Conservation (phyloP, 2,329 filamentous ascomycete genomes). For the Arthrobotrys sphaeroides region DNA sequence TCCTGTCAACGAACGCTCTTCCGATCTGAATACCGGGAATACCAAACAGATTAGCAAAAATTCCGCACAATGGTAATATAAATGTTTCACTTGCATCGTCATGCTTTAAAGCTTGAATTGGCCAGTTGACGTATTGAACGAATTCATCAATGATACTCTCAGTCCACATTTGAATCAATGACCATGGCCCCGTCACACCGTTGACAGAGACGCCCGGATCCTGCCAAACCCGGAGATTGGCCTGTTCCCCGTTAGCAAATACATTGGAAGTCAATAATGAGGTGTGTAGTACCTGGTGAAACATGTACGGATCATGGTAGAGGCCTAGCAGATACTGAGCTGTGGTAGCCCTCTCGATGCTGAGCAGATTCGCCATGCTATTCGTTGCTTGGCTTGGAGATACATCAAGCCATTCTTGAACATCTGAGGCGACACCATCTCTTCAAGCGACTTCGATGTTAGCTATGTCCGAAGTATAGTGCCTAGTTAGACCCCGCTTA, state of each 20-base stretch:
- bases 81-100: constrained; percentile 62
- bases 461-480: not conserved
- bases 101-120: constrained; percentile 68
- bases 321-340: constrained; percentile 69
- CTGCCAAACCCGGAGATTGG: constrained; percentile 62
- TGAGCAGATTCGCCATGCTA: constrained; percentile 66
- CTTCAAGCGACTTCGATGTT: constrained; percentile 57
- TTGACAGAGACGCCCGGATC: constrained; percentile 55
- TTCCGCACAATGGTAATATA: no score
- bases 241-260: constrained; percentile 56
- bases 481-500: constrained; percentile 3
- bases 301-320: constrained; percentile 70
- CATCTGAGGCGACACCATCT: constrained; percentile 67
- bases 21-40: constrained; percentile 6
- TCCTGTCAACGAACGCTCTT: constrained; percentile 21
- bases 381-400: constrained; percentile 65
- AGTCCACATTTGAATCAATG: constrained; percentile 59
- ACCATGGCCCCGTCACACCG: constrained; percentile 56
- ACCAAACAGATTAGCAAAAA: not conserved
- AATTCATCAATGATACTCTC: constrained; percentile 59
- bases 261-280: no score
- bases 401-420: constrained; percentile 71
- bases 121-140: constrained; percentile 66
- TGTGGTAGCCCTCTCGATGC: constrained; percentile 66
- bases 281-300: constrained; percentile 71